Percentiles rank a stretch among this genome's conserved stretches.
These are phyloP conservation scores for Tympanopsis confertula DNA, from an alignment of 2,329 filamentous ascomycete genomes.

Conservation along the genomic window DNA sequence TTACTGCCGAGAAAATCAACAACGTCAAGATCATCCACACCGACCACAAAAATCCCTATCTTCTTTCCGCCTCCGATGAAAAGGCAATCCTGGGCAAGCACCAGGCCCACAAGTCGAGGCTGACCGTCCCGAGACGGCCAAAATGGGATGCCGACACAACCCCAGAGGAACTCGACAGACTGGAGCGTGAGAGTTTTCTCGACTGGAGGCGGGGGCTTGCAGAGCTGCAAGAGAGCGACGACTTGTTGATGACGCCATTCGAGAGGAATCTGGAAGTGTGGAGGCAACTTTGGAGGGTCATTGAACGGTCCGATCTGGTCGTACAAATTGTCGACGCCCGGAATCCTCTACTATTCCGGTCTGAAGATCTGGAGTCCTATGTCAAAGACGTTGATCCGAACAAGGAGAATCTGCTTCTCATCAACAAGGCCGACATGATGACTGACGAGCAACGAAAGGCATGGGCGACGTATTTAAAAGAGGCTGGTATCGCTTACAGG, in stretches of 20 bases:
- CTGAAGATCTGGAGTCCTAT: slow-evolving; percentile 83
- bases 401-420: slow-evolving; percentile 83
- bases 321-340: slow-evolving; percentile 97
- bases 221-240: slow-evolving; percentile 84
- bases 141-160: slow-evolving; percentile 82
- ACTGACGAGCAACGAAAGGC: slow-evolving; percentile 66
- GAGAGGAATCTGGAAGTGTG: slow-evolving; percentile 96
- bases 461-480: slow-evolving; percentile 80
- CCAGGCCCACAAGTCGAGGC: slow-evolving; percentile 60
- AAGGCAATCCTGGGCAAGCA: slow-evolving; percentile 69
- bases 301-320: slow-evolving; percentile 87
- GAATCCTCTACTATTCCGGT: slow-evolving; percentile 87
- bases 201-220: slow-evolving; percentile 84
- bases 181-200: slow-evolving; percentile 71
- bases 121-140: slow-evolving; percentile 84
- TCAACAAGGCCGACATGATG: slow-evolving; percentile 99
- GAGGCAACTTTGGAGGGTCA: slow-evolving; percentile 95
- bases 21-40: slow-evolving; percentile 98
- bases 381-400: slow-evolving; percentile 81
- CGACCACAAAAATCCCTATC: slow-evolving; percentile 89
- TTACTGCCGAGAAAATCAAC: slow-evolving; percentile 97
- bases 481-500: slow-evolving; percentile 73
- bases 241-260: slow-evolving; percentile 93
- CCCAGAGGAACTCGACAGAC: slow-evolving; percentile 64
- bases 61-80: slow-evolving; percentile 79